These are phyloP conservation scores for Diaporthe nobilis DNA, from an alignment of 2,329 filamentous ascomycete genomes.

Conservation along the genomic window DNA sequence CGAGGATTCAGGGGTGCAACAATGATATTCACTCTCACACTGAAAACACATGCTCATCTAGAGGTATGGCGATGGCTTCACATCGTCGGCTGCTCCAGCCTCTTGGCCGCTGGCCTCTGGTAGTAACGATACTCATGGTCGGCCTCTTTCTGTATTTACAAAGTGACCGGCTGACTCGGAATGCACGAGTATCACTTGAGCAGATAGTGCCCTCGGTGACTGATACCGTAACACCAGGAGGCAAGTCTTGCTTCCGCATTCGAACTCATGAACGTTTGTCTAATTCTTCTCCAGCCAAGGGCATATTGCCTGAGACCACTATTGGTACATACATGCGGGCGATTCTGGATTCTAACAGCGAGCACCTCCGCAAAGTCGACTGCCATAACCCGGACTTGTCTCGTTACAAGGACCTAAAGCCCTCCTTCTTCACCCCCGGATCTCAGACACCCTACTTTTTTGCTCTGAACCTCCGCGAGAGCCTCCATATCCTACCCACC, in stretches of 20 bases:
- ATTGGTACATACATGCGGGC: background rate
- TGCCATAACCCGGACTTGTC: background rate
- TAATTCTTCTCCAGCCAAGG: background rate
- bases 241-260: background rate
- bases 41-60: background rate
- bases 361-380: background rate
- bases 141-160: background rate
- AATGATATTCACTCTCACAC: background rate
- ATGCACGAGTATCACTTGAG: background rate
- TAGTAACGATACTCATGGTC: background rate
- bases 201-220: background rate
- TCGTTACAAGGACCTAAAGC: background rate
- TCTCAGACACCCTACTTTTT: constrained; percentile 51
- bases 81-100: background rate
- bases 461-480: constrained; percentile 55
- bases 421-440: background rate
- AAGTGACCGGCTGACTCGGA: background rate
- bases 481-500: constrained; percentile 51
- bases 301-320: background rate
- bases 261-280: background rate
- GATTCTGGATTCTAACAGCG: background rate
- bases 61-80: background rate
- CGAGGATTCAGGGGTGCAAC: background rate
- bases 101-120: background rate
- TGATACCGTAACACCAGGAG: background rate